Evolutionary conservation across 257 asterid genomes (phyloP), one percentile per base, ranked within the genome.

Genomic region (Lavandula angustifolia): DNA sequence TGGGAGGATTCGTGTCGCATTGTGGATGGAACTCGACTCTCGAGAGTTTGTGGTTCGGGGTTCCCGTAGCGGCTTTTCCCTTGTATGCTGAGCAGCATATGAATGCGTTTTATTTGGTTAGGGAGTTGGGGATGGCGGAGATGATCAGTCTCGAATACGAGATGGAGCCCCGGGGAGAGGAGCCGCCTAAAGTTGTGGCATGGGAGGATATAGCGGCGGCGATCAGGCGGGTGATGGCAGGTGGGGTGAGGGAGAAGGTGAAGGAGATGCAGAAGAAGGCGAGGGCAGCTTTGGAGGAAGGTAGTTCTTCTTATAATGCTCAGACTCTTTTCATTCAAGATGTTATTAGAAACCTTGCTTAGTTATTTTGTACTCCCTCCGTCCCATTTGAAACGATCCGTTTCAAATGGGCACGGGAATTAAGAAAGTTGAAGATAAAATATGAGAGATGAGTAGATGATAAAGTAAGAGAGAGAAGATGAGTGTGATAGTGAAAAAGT

Each of bases 31-130:
- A 22, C 27, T 22, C 27, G 27, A 22, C 27, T 22, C 18, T 77
- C 7, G 82, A 80, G 42, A 80, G 82, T 3, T 47, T 80, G n/a
- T 77, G 75, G 74, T 67, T 52, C n/a, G 78, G 76, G 2, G 82
- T 80, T 4, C 80, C 85, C 0, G 60, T 80, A 7, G 82, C 85
- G 0, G 60, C 62, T 1, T 80, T 75, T 75, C 82, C 85, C 0
- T 7, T 80, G 49, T 40, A 9, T n/a, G 80, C 82, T 0, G 82
- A 80, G 72, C 85, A 80, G 48, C 85, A 77, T n/a, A 4, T 32
- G 44, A 79, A 79, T 56, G 78, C 83, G 3, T 75, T 79, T 42
- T 47, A 53, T 34, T 11, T 75, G 60, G 83, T 79, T 13, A 79
- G 51, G 64, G 80, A 79, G 1, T 1, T 71, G 0, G 76, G 59